Base-by-base conservation (phyloP, 208 protist species). In the Vickermania ingenoplastis region DNA sequence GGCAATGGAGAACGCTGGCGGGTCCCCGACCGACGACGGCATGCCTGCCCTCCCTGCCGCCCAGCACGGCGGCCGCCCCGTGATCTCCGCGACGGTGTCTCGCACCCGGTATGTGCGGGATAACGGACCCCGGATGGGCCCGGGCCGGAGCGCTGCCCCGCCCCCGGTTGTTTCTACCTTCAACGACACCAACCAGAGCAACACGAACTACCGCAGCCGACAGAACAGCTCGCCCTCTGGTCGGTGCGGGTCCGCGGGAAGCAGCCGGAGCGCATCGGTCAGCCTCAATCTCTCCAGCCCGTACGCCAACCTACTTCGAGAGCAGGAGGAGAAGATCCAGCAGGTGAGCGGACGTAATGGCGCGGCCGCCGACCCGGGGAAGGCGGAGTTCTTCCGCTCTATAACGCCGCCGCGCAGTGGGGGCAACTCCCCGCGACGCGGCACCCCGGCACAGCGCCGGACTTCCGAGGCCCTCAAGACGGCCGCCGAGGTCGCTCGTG, bases 351-450 rank as follows among this genome's bases (percentile, higher is more conserved):
- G 36, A 7, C 36, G 36, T 17, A n/a, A 7, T 17, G 36, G 36
- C 11, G n/a, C n/a, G n/a, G 17, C 36, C 36, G 17, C 11, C 36
- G 36, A 45, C 17, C 11, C 50, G 24, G 50, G 50, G 7, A 54
- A 54, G 50, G 24, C 13, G 21, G 50, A 54, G 50, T 54, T 28
- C 50, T 54, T 54, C 50, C 50, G 50, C 23, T 28, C 50, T 21
- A 7, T 17, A 7, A 28, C 50, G 21, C 50, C 50, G 7, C 36
- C 36, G 36, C 36, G 36, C 7, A 7, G 36, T 17, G 17, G 17
- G 7, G 36, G 17, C 11, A 45, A 45, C 36, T 45, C 36, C 17
- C 21, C 50, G 23, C 50, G 24, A 5, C 21, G 21, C 13, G 50
- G 13, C n/a, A 26, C 50, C 23, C 50, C 13, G 50, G 11, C 11